These are phyloP conservation scores for Ceratobasidium theobromae DNA, from an alignment of 1,284 basidiomycete species.

Conservation along the genomic window DNA sequence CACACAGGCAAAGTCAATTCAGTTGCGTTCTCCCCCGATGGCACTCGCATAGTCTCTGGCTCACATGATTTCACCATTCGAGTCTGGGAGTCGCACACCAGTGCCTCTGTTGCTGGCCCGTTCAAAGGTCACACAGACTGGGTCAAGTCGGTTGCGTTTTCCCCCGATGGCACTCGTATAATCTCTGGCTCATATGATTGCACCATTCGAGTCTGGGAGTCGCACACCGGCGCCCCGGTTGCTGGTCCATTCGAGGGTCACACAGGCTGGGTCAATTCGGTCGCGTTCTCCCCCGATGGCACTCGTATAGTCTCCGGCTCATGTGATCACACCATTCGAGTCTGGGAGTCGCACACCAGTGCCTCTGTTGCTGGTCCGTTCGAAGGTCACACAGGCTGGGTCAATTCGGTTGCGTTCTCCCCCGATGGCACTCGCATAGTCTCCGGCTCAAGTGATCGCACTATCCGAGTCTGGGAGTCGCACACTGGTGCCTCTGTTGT, in stretches of 20 bases:
- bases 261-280: not conserved
- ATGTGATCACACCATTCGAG: not conserved
- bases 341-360: too few species aligned
- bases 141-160: not conserved
- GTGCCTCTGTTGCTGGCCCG: too few species aligned
- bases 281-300: conserved; percentile 21
- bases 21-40: not conserved
- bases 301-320: conserved; percentile 1
- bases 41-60: too few species aligned
- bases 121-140: not conserved
- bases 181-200: not conserved
- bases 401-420: too few species aligned
- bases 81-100: not conserved
- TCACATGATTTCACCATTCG: too few species aligned
- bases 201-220: not conserved
- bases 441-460: too few species aligned
- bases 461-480: too few species aligned
- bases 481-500: not conserved
- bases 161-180: not conserved
- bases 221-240: not conserved
- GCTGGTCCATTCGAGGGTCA: not conserved
- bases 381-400: too few species aligned
- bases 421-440: too few species aligned
- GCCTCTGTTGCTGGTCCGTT: too few species aligned
- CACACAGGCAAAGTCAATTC: not conserved